Base-by-base conservation (phyloP, 495 filamentous ascomycete species). In the Aspergillus bridgeri region DNA sequence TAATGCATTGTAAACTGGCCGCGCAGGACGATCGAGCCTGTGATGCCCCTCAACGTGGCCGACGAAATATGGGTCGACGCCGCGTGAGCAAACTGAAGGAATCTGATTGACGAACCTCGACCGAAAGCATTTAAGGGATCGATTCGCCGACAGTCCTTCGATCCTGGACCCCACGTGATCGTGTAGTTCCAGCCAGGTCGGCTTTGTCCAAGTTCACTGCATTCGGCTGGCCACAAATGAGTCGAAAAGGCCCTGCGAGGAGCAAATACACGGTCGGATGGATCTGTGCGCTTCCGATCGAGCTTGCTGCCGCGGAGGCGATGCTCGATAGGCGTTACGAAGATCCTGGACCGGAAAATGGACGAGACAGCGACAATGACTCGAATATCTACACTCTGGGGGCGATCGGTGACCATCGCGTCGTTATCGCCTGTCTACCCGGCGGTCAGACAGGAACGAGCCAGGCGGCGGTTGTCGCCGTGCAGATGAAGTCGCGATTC, bases 401-500 rank as follows among this genome's bases (percentile, higher is more conserved):
- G 13, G 61, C 54, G 22, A 71, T 76, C 46, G 64, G 65, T 0
- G 56, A 51, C 5, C 72, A 79, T 50, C 72, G 73, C 54, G 54
- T 79, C 8, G 75, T 79, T 20, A 55, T 71, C 43, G 59, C 53
- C 5, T 71, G 54, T 23, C 60, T 78, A n/a, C 68, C 74, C 3
- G 46, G 57, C 11, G 71, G 68, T 1, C 50, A 62, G n/a, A 63
- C 65, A 22, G 77, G 78, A 5, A 72, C 54, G 18, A 58, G 43
- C 23, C 59, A 65, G 29, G 68, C 72, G 6, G 64, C 70, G 23
- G 62, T 49, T 9, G 64, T 70, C 22, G 66, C 72, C 11, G 62
- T 48, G n/a, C 46, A 71, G 18, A 62, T 78, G 72, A 38, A 57
- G 5, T 47, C 54, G 4, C 75, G 42, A 22, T 83, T 81, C 55